Evolutionary conservation across 2,329 filamentous ascomycete species (phyloP).

Genomic region (Pseudocercospora fijiensis): DNA sequence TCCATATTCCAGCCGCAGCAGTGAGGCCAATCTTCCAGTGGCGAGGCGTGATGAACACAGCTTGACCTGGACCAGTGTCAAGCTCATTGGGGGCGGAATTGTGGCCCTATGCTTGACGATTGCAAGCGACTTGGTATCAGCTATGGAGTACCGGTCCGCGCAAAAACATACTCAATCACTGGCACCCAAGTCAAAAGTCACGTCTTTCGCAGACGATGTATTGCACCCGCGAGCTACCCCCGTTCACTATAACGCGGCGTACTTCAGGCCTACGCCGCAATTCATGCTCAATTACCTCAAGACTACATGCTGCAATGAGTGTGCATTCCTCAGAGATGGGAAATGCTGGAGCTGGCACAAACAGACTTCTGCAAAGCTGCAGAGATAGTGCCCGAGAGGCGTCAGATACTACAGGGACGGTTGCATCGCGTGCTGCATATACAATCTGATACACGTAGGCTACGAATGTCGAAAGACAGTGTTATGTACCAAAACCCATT

Average conservation of each 20-base stretch:
- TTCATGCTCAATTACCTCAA: not conserved
- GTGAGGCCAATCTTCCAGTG: not conserved
- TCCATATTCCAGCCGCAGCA: slow-evolving; percentile 23
- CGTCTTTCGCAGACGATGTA: not conserved
- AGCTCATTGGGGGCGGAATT: not conserved
- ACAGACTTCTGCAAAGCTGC: not conserved
- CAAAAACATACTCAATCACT: too few relatives aligned
- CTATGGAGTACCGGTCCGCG: not conserved
- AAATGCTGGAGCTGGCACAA: not conserved
- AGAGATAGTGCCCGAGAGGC: not conserved
- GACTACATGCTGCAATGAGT: not conserved
- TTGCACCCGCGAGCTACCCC: too few relatives aligned
- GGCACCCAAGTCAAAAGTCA: too few relatives aligned
- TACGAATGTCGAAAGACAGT: not conserved
- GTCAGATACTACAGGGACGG: not conserved
- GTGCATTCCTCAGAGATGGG: not conserved
- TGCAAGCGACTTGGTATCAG: not conserved
- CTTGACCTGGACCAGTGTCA: not conserved
- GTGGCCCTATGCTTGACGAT: not conserved
- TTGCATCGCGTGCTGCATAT: not conserved
- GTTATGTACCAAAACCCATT: not conserved
- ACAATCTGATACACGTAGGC: not conserved
- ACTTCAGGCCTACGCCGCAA: too few relatives aligned
- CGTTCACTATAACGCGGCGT: too few relatives aligned
- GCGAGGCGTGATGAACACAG: not conserved